Evolutionary conservation across 306 rosid species (phyloP), one percentile per base, ranked within the genome.

Genomic region (Rubus idaeus): DNA sequence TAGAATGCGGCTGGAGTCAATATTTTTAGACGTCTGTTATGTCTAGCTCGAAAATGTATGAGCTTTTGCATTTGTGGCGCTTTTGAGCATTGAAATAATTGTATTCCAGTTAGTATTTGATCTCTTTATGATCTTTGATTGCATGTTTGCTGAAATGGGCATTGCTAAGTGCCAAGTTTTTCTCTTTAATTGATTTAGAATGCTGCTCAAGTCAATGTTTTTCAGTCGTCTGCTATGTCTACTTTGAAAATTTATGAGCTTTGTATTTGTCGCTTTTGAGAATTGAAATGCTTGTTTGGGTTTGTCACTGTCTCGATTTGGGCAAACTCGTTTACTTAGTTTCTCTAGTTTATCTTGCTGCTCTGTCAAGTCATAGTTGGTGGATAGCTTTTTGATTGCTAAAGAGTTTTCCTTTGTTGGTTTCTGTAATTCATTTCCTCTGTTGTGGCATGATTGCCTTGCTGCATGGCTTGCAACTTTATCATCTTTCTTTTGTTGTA

Each of bases 71-170:
- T 4, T 10, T 55, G 9, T 18, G 10, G 9, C 2, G 35, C 35
- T 55, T n/a, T 58, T 58, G 64, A 58, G 64, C 64, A 10, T 23
- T 58, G 58, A 18, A 16, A 16, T 52, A 9, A 1, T 17, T 52
- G 39, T 58, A 4, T 21, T 16, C 3, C 3, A 23, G 35, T n/a
- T n/a, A 3, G 46, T 47, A 45, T 26, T 26, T 14, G 61, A 10
- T 11, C 23, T 21, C 7, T 18, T 37, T 51, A 58, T 69, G 51
- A 11, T 2, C n/a, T 64, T 63, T 63, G 68, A 37, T 63, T 35
- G 68, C 20, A 3, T 39, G 23, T 65, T 17, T 58, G 68, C 44
- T 42, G 77, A 58, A 73, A 16, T 70, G 57, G 76, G 51, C 56
- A n/a, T 37, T 12, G 35, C 10, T 9, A 72, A 55, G 66, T 6